These are phyloP conservation scores for Quercus phellos DNA, from an alignment of 331 rosid genomes.

Conservation along the genomic window DNA sequence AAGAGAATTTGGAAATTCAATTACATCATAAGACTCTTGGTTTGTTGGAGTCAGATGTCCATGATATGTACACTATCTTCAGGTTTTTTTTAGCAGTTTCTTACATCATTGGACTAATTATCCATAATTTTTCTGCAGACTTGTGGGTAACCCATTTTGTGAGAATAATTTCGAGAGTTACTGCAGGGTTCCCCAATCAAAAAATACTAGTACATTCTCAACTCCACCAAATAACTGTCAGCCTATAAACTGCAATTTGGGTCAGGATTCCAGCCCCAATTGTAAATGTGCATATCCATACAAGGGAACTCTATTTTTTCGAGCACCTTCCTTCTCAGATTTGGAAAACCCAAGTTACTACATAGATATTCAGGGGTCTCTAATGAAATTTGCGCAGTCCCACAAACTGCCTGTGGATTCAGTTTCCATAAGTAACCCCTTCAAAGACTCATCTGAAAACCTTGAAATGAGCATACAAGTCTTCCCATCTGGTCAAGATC, in stretches of 20 bases:
- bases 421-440: constrained; percentile 36
- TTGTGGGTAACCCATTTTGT: constrained; percentile 52
- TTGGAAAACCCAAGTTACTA: constrained; percentile 27
- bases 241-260: constrained; percentile 25
- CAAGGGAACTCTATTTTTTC: constrained; percentile 45
- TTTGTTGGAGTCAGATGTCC: neutral
- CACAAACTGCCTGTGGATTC: constrained; percentile 40
- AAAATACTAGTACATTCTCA: constrained; percentile 10
- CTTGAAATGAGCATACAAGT: constrained; percentile 32
- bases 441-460: constrained; percentile 11
- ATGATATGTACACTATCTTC: neutral
- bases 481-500: constrained; percentile 45
- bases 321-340: constrained; percentile 54
- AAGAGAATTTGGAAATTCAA: neutral
- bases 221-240: constrained; percentile 32
- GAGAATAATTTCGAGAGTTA: constrained; percentile 5
- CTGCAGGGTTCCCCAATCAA: constrained; percentile 31
- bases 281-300: constrained; percentile 70
- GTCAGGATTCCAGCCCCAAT: constrained; percentile 45
- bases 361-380: neutral
- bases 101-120: constrained; percentile 5
- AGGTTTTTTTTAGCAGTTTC: neutral
- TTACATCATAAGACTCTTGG: constrained; percentile 1
- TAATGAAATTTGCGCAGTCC: constrained; percentile 7
- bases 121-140: constrained; percentile 34